These are phyloP conservation scores for Nigrospora oryzae DNA, from an alignment of 2,329 filamentous ascomycete species.

Conservation along the genomic window DNA sequence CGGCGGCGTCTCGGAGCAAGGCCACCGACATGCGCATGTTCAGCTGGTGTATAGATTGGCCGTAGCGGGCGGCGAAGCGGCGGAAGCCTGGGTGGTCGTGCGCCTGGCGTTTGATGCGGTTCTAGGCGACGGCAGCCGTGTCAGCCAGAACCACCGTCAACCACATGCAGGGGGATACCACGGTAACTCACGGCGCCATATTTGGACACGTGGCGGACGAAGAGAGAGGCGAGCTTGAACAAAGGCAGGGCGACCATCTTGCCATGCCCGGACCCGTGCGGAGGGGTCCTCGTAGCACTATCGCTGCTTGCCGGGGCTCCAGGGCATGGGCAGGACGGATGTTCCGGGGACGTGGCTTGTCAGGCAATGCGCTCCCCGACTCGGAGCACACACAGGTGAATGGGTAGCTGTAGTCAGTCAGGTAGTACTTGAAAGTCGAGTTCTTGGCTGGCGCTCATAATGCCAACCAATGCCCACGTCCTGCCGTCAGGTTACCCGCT, in stretches of 20 bases:
- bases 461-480: no score
- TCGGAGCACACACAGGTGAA: no score
- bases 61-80: slow-evolving; percentile 50
- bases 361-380: no score
- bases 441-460: no score
- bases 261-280: no score
- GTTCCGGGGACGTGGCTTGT: no score
- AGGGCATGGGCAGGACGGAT: no score
- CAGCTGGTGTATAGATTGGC: slow-evolving; percentile 56
- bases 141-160: neutral
- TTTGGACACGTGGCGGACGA: slow-evolving; percentile 59
- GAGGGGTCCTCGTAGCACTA: no score
- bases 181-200: slow-evolving; percentile 56
- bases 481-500: no score
- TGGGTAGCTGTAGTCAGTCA: no score
- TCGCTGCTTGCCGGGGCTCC: no score
- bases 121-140: slow-evolving; percentile 29
- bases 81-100: slow-evolving; percentile 57
- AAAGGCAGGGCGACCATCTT: slow-evolving; percentile 57
- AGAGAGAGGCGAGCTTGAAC: slow-evolving; percentile 58
- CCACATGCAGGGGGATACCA: neutral
- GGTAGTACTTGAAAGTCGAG: no score
- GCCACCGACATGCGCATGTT: slow-evolving; percentile 59
- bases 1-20: slow-evolving; percentile 46
- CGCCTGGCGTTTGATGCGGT: slow-evolving; percentile 57